Evolutionary conservation across 1,284 basidiomycete genomes (phyloP).

Genomic region (Ustilago sp.): DNA sequence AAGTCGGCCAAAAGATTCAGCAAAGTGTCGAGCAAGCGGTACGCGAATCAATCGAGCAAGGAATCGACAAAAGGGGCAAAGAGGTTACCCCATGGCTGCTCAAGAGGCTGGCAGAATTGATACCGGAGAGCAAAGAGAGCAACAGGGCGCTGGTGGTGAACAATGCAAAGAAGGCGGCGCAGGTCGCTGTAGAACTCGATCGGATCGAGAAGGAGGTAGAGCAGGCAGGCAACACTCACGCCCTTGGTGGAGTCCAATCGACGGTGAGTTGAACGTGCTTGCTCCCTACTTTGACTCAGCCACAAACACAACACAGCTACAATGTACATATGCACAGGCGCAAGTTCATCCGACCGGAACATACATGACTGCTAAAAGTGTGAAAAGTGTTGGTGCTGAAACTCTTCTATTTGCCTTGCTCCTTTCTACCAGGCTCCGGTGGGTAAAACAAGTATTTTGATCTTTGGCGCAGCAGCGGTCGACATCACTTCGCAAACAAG

Average conservation of each 20-base stretch:
- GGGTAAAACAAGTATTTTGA: slow-evolving; percentile 31
- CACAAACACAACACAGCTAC: neutral
- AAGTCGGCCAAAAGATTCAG: slow-evolving; percentile 79
- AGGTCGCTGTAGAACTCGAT: slow-evolving; percentile 84
- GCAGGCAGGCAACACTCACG: slow-evolving; percentile 22
- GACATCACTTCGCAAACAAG: slow-evolving; percentile 60
- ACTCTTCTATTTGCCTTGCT: neutral
- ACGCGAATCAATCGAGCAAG: slow-evolving; percentile 82
- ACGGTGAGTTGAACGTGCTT: slow-evolving; percentile 26
- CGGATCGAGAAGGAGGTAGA: slow-evolving; percentile 71
- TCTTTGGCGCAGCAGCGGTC: slow-evolving; percentile 64
- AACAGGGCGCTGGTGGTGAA: slow-evolving; percentile 92
- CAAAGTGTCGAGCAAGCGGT: slow-evolving; percentile 86
- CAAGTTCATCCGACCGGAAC: neutral
- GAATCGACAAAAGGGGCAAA: slow-evolving; percentile 85
- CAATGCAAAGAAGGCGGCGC: slow-evolving; percentile 85
- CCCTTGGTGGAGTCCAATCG: slow-evolving; percentile 29
- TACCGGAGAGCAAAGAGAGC: slow-evolving; percentile 74
- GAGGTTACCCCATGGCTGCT: slow-evolving; percentile 96
- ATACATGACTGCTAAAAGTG: neutral
- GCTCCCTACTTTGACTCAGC: neutral
- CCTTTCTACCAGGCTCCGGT: neutral
- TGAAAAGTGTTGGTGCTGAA: slow-evolving; percentile 23
- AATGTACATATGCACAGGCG: slow-evolving; percentile 27
- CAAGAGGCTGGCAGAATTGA: slow-evolving; percentile 84